A percentile compares a stretch with the other conserved stretches of the same genome.
Conservation (phyloP, 768 basidiomycete genomes). For the Tylopilus cervinicoccineus region DNA sequence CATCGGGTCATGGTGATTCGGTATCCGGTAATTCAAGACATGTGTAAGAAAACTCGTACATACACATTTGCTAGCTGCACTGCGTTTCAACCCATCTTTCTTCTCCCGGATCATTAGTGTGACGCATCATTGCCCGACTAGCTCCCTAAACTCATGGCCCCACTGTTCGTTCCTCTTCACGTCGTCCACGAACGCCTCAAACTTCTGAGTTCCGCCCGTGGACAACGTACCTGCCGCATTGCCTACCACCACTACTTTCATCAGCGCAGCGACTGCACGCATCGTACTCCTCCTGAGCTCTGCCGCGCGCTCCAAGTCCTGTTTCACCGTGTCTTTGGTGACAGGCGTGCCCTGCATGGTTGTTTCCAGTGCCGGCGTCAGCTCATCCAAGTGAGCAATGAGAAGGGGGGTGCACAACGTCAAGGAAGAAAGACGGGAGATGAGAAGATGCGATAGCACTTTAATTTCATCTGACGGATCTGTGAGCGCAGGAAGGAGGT, state of each 20-base stretch:
- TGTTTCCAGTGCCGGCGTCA: slow-evolving; percentile 77
- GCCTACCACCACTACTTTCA: slow-evolving; percentile 60
- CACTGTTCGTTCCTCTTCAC: slow-evolving; percentile 62
- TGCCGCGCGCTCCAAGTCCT: slow-evolving; percentile 80
- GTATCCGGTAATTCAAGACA: too few relatives aligned
- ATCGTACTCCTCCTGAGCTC: slow-evolving; percentile 91
- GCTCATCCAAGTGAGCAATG: slow-evolving; percentile 75
- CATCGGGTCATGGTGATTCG: slow-evolving; percentile 8
- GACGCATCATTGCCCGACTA: slow-evolving; percentile 23
- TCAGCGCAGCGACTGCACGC: slow-evolving; percentile 81
- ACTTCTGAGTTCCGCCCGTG: slow-evolving; percentile 40
- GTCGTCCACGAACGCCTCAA: slow-evolving; percentile 78
- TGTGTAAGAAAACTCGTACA: too few relatives aligned
- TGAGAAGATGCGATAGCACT: slow-evolving; percentile 92
- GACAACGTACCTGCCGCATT: slow-evolving; percentile 41
- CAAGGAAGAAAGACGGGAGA: slow-evolving; percentile 85
- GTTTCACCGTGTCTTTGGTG: slow-evolving; percentile 95
- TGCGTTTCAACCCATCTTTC: too few relatives aligned
- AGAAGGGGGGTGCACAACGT: slow-evolving; percentile 34
- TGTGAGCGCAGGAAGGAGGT: slow-evolving; percentile 75
- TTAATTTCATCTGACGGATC: slow-evolving; percentile 98
- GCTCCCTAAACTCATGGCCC: slow-evolving; percentile 56
- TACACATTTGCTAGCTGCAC: too few relatives aligned
- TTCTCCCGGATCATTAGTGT: slow-evolving; percentile 8
- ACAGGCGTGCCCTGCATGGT: slow-evolving; percentile 87